phyloP scores from a whole-genome alignment of 345 rosid species.

The Heritiera fomes region DNA sequence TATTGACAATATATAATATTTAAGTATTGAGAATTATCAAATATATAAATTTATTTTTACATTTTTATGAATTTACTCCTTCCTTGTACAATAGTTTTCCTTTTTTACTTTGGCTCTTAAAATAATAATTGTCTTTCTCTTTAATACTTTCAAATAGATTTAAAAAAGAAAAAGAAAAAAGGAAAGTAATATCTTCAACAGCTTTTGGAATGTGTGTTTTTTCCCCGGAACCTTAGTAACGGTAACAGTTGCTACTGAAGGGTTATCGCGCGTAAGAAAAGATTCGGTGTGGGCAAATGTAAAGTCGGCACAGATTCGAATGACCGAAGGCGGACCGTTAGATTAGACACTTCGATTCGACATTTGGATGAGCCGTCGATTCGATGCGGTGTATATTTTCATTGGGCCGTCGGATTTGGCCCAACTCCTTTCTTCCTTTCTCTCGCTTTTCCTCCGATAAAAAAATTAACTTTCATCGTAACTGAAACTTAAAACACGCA shows the following conservation, averaged over 20 bases:
- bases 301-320: neutral
- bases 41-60: too few relatives aligned
- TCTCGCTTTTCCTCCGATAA: too few relatives aligned
- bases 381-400: neutral
- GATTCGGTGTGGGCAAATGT: neutral
- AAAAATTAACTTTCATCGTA: too few relatives aligned
- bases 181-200: neutral
- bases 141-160: too few relatives aligned
- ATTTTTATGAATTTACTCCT: too few relatives aligned
- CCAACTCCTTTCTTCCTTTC: neutral
- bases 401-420: neutral
- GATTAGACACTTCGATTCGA: neutral
- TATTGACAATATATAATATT: too few relatives aligned
- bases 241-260: neutral
- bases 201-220: neutral
- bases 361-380: neutral
- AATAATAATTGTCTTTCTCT: too few relatives aligned
- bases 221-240: slow-evolving; percentile 9
- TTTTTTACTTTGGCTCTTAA: too few relatives aligned
- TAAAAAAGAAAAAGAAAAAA: neutral
- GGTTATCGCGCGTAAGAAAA: neutral
- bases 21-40: too few relatives aligned
- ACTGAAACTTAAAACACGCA: too few relatives aligned
- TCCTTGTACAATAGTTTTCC: too few relatives aligned
- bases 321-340: neutral